Conservation (phyloP, 1,284 basidiomycete species). For the Leucoagaricus sp. region DNA sequence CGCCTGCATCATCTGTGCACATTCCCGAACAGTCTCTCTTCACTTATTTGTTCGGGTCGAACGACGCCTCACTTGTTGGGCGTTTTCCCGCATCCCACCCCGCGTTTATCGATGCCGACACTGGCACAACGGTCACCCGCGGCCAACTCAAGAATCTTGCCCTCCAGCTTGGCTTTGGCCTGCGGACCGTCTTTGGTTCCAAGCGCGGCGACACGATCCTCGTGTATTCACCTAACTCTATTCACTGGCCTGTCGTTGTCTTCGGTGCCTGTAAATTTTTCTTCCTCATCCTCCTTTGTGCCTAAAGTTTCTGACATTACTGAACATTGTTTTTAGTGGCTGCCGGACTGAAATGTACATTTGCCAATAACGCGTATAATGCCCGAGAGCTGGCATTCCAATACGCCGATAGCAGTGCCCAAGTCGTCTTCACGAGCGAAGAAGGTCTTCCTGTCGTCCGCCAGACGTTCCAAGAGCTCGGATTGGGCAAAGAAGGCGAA, state of each 20-base stretch:
- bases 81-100: constrained; percentile 41
- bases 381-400: constrained; percentile 51
- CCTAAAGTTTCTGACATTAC: background rate
- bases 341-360: constrained; percentile 49
- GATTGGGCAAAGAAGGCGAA: constrained; percentile 43
- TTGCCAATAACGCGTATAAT: constrained; percentile 35
- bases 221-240: constrained; percentile 61
- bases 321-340: constrained; percentile 34
- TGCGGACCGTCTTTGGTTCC: constrained; percentile 40
- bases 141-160: constrained; percentile 55
- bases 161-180: constrained; percentile 54
- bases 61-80: constrained; percentile 37
- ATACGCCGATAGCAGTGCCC: constrained; percentile 55
- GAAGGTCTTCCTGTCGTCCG: constrained; percentile 46
- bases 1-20: constrained; percentile 35
- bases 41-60: constrained; percentile 46
- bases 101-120: constrained; percentile 70
- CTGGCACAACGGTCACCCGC: constrained; percentile 59
- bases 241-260: constrained; percentile 64
- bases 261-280: constrained; percentile 46
- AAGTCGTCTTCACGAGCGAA: constrained; percentile 55
- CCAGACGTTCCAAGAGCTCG: constrained; percentile 44
- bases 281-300: background rate
- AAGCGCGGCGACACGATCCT: constrained; percentile 48
- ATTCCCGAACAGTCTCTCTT: constrained; percentile 48